phyloP scores from a whole-genome alignment of 257 asterid genomes.

The Scutellaria barbata region DNA sequence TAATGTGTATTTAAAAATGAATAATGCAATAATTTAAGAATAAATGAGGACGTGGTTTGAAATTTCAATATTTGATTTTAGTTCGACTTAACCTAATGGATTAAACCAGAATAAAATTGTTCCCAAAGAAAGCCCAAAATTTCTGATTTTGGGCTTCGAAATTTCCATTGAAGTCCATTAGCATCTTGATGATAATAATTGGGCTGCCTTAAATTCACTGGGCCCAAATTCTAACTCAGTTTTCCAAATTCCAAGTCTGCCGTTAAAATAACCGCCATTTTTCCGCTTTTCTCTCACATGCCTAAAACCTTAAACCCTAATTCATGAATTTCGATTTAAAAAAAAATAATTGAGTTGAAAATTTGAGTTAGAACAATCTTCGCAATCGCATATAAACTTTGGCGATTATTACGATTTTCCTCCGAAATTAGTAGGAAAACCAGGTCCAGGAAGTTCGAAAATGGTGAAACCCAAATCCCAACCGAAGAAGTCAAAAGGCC shows the following conservation, averaged over 20 bases:
- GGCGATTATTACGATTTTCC: not conserved
- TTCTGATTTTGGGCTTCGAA: not conserved
- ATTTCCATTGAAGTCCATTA: not conserved
- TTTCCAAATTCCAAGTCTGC: slow-evolving; percentile 25
- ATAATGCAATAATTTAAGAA: no score
- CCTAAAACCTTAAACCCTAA: slow-evolving; percentile 42
- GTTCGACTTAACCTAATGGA: no score
- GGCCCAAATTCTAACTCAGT: not conserved
- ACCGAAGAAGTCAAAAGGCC: slow-evolving; percentile 65
- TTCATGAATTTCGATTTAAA: not conserved
- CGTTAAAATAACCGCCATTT: slow-evolving; percentile 34
- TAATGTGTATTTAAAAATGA: no score
- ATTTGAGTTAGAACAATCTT: not conserved
- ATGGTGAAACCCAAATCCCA: slow-evolving; percentile 79
- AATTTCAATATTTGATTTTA: no score
- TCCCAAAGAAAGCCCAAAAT: not conserved
- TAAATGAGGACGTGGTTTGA: no score
- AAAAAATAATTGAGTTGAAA: no score
- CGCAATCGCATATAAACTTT: not conserved
- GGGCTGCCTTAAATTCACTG: not conserved
- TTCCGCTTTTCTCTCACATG: not conserved
- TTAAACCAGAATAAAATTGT: no score
- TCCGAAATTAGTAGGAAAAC: not conserved
- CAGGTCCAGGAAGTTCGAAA: slow-evolving; percentile 27
- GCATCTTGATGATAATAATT: not conserved